A percentile compares a stretch with the other conserved stretches of the same genome.
Evolutionary conservation across 1,284 basidiomycete genomes (phyloP).

Genomic region (Heliocybe sulcata): DNA sequence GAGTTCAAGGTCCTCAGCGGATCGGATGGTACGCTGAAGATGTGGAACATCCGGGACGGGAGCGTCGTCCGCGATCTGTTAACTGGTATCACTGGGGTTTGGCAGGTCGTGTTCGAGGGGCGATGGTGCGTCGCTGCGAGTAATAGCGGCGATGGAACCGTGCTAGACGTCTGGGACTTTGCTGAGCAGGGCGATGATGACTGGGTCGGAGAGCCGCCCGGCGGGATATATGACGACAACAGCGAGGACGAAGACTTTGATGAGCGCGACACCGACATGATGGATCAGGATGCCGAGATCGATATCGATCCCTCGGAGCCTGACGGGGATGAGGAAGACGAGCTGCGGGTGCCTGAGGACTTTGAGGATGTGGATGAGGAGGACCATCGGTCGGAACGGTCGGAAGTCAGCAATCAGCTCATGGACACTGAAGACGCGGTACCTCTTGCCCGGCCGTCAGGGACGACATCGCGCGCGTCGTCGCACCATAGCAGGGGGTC

Average conservation of each 20-base stretch:
- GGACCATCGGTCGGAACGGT: background rate
- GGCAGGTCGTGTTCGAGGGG: constrained; percentile 93
- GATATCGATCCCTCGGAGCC: constrained; percentile 35
- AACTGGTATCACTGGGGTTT: constrained; percentile 85
- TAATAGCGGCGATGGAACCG: constrained; percentile 67
- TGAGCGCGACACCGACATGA: constrained; percentile 50
- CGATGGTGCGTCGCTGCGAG: constrained; percentile 90
- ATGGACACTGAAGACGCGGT: constrained; percentile 1
- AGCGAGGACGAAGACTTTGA: constrained; percentile 46
- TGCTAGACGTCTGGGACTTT: constrained; percentile 85
- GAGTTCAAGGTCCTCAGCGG: constrained; percentile 94
- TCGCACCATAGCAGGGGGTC: constrained; percentile 1
- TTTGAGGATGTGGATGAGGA: constrained; percentile 4
- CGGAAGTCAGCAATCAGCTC: constrained; percentile 1
- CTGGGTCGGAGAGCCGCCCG: constrained; percentile 45
- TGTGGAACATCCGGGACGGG: constrained; percentile 91
- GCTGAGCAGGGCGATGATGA: constrained; percentile 52
- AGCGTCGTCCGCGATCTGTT: constrained; percentile 80
- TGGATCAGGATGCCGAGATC: constrained; percentile 56
- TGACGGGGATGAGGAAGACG: constrained; percentile 35
- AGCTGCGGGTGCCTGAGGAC: constrained; percentile 10
- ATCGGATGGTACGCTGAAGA: constrained; percentile 91
- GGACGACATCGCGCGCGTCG: background rate
- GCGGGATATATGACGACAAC: constrained; percentile 47
- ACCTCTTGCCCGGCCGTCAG: background rate